Evolutionary conservation across 192 early-diverging fungal genomes (phyloP), one percentile per base, ranked within the genome.

Genomic region (Backusella tarrabulga): DNA sequence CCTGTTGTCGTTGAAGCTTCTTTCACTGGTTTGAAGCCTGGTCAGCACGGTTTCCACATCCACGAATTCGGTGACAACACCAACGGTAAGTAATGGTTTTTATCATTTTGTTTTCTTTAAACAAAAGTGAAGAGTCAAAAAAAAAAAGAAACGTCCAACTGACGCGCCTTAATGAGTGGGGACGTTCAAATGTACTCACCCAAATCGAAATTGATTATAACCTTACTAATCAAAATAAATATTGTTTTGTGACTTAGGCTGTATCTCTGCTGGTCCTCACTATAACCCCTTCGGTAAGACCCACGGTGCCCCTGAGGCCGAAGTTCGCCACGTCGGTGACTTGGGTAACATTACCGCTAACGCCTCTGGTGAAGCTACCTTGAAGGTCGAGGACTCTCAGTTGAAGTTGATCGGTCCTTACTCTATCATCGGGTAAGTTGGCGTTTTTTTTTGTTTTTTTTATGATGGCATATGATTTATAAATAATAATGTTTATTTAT

Each of bases 1-100:
- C 88, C 88, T 54, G 84, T 87, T 67, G 50, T 74, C 35, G 85
- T 97, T 83, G 77, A 87, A 29, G 88, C 87, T 70, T 75, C 84
- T 41, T 63, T 95, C 76, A 72, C 77, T 56, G 93, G 93, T 42
- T 87, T 97, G 66, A 76, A 77, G 5, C 85, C 90, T 6, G 94
- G 94, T 68, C 81, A 89, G 68, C 94, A 95, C 85, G 95, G 95
- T 67, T 95, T 97, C 93, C 95, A 97, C 84, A 81, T 97, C 75
- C 95, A 97, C 83, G 91, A 93, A 83, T 93, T 92, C 63, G 92
- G 92, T 74, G 91, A 92, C 83, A 92, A 92, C 84, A 92, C 91
- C 82, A 90, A 91, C 81, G 91, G 89, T 83, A 77, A 21, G 75
- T 71, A 19, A 32, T 15, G 32, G 32, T 32, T 32, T 38, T 63